These are phyloP conservation scores for Apiospora hydei DNA, from an alignment of 2,329 filamentous ascomycete genomes.

Conservation along the genomic window DNA sequence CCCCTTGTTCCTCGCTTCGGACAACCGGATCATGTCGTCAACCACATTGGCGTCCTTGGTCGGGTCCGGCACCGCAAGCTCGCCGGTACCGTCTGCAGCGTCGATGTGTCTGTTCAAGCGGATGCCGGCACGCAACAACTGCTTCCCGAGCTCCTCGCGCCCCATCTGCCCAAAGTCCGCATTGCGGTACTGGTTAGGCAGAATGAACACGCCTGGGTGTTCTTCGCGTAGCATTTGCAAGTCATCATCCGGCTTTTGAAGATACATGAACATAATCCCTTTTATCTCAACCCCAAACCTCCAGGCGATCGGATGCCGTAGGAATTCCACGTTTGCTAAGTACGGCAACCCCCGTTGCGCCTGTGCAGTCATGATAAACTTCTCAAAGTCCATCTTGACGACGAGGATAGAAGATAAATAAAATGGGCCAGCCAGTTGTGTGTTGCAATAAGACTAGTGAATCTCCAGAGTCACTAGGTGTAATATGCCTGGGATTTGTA, in stretches of 20 bases:
- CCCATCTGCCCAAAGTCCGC: neutral
- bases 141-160: neutral
- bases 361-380: no score
- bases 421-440: neutral
- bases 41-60: no score
- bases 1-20: neutral
- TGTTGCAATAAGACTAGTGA: neutral
- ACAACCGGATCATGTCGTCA: neutral
- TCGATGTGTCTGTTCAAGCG: neutral
- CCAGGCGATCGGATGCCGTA: neutral
- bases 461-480: neutral
- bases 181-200: neutral
- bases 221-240: neutral
- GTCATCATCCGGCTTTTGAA: neutral
- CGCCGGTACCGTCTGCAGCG: neutral
- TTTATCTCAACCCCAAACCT: constrained; percentile 10
- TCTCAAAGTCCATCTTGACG: neutral
- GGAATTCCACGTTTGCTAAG: fast-evolving
- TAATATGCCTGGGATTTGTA: neutral
- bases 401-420: neutral
- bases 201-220: neutral
- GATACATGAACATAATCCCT: neutral
- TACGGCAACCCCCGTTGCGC: neutral
- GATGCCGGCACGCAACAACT: neutral
- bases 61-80: neutral